phyloP scores from a whole-genome alignment of 352 stramenopile species.

The Phytopythium kandeliae region DNA sequence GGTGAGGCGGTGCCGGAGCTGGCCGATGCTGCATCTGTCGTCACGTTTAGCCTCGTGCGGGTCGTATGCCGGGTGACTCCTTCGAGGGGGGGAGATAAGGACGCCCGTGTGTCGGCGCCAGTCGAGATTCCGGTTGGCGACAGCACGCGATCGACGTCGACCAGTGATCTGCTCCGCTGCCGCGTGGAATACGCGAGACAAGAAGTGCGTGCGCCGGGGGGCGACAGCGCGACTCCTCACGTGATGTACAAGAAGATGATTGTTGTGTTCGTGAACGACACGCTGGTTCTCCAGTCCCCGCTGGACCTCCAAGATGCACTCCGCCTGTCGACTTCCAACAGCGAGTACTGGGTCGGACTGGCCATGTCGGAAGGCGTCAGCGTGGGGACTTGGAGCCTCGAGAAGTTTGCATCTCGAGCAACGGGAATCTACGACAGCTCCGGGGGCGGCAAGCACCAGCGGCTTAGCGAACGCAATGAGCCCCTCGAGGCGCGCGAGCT shows the following conservation, averaged over 20 bases:
- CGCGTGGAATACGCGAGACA: constrained; percentile 45
- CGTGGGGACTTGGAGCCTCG: constrained; percentile 40
- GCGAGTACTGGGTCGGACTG: constrained; percentile 54
- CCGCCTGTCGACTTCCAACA: constrained; percentile 21
- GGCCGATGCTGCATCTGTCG: neutral
- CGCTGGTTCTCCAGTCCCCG: constrained; percentile 34
- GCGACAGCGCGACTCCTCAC: constrained; percentile 8
- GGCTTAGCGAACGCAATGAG: constrained; percentile 31
- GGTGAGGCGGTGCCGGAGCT: neutral
- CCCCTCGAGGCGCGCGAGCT: constrained; percentile 40
- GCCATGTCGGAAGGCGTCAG: constrained; percentile 29
- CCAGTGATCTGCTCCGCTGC: constrained; percentile 14
- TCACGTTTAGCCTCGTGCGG: constrained; percentile 5
- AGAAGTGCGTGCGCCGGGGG: constrained; percentile 19
- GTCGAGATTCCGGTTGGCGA: constrained; percentile 17
- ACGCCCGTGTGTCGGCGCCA: constrained; percentile 20
- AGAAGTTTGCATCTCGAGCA: constrained; percentile 35
- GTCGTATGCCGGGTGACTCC: constrained; percentile 31
- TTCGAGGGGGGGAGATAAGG: constrained; percentile 20
- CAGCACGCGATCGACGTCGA: constrained; percentile 5
- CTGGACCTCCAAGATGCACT: constrained; percentile 47
- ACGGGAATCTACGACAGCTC: constrained; percentile 21
- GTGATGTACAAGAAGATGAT: constrained; percentile 54
- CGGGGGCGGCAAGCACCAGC: neutral
- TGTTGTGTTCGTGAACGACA: constrained; percentile 32